These are phyloP conservation scores for Apostasia shenzhenica DNA, from an alignment of 106 monocot genomes.

Conservation along the genomic window DNA sequence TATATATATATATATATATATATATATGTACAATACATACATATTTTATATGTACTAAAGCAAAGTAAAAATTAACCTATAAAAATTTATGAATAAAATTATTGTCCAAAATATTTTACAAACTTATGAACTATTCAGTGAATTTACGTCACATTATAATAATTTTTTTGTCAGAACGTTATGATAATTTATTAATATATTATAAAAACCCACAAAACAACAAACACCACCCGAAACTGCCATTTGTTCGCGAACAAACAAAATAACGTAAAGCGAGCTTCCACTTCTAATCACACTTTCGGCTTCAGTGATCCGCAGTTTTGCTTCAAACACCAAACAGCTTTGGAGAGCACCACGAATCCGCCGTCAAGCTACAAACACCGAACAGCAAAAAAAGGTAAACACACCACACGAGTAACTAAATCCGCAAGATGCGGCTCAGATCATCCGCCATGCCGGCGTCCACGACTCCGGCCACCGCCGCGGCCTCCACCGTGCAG, in stretches of 20 bases:
- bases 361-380: background rate
- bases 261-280: background rate
- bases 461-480: background rate
- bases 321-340: background rate
- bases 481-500: background rate
- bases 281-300: background rate
- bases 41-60: no score
- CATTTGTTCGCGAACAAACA: background rate
- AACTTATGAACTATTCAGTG: no score
- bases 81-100: no score
- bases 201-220: no score
- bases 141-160: no score
- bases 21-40: no score
- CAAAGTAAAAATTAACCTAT: no score
- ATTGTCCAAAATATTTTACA: no score
- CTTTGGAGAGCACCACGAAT: background rate
- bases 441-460: background rate
- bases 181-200: no score
- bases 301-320: background rate
- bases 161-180: no score
- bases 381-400: background rate
- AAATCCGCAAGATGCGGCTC: background rate
- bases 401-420: background rate
- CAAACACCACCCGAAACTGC: no score
- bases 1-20: no score